phyloP scores from a whole-genome alignment of 805 yeast genomes.

The Alloascoidea hylecoeti region DNA sequence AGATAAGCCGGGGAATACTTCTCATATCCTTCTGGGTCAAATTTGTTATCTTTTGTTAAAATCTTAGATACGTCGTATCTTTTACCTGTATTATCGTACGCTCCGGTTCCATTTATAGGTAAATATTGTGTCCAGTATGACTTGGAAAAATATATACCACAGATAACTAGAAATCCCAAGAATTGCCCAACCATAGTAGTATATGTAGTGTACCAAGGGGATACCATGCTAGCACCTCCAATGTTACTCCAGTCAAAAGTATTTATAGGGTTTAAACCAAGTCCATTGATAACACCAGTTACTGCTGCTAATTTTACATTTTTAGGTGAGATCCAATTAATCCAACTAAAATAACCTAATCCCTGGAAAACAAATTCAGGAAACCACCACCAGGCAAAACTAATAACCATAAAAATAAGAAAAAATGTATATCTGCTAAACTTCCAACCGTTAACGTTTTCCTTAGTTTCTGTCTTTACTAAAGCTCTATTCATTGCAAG shows the following conservation, averaged over 20 bases:
- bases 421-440: constrained; percentile 37
- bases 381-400: constrained; percentile 49
- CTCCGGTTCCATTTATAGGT: constrained; percentile 36
- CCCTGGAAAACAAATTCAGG: constrained; percentile 54
- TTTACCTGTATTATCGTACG: constrained; percentile 29
- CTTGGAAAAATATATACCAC: constrained; percentile 27
- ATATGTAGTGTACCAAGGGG: constrained; percentile 26
- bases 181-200: constrained; percentile 5
- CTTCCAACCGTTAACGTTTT: constrained; percentile 43
- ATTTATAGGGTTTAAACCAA: constrained; percentile 40
- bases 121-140: constrained; percentile 33
- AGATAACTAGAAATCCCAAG: constrained; percentile 14
- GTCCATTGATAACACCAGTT: constrained; percentile 31
- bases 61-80: constrained; percentile 27
- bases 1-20: constrained; percentile 43
- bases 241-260: constrained; percentile 39
- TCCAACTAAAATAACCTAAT: constrained; percentile 48
- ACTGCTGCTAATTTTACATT: constrained; percentile 31
- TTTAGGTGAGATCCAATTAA: constrained; percentile 40
- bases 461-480: constrained; percentile 23
- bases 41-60: constrained; percentile 23
- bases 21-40: constrained; percentile 29
- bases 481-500: constrained; percentile 35
- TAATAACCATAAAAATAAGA: constrained; percentile 21
- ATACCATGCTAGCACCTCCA: constrained; percentile 17